These are phyloP conservation scores for Nymphaea thermarum DNA, from an alignment of 164 flowering plant species.

Conservation along the genomic window DNA sequence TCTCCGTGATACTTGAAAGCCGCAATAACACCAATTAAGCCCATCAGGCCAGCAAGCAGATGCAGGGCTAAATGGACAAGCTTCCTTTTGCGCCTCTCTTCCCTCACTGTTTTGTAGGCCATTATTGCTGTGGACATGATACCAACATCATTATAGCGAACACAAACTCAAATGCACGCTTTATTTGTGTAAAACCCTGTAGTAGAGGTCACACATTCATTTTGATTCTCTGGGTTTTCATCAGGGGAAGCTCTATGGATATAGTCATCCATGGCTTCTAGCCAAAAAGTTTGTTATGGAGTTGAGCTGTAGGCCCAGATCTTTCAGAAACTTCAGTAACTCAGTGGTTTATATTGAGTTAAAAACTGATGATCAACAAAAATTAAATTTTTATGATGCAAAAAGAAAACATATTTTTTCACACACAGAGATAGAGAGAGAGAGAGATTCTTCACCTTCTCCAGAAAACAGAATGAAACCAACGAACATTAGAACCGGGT, in stretches of 20 bases:
- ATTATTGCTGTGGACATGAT: conserved; percentile 32
- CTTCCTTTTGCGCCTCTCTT: conserved; percentile 23
- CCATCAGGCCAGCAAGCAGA: conserved; percentile 30
- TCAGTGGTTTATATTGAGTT: too few species aligned
- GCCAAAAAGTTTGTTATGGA: background rate
- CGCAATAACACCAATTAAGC: conserved; percentile 57
- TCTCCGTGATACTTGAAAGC: conserved; percentile 51
- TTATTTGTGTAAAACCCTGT: too few species aligned
- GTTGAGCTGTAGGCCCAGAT: background rate
- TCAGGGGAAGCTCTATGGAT: too few species aligned
- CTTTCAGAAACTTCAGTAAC: too few species aligned
- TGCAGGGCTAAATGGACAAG: conserved; percentile 35
- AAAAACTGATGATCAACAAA: too few species aligned
- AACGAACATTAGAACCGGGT: conserved; percentile 59
- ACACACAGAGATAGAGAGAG: too few species aligned
- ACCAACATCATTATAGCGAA: background rate
- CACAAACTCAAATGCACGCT: too few species aligned
- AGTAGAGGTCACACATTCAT: too few species aligned
- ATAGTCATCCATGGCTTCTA: background rate
- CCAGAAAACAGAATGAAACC: conserved; percentile 50
- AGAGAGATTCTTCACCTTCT: conserved; percentile 37
- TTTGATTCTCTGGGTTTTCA: too few species aligned
- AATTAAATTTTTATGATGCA: too few species aligned
- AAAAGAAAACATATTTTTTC: too few species aligned
- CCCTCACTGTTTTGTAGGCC: conserved; percentile 52